Percentiles rank a stretch among this genome's conserved stretches.
Evolutionary conservation across 2,329 filamentous ascomycete genomes (phyloP).

Genomic region (Thielaviopsis euricoi): DNA sequence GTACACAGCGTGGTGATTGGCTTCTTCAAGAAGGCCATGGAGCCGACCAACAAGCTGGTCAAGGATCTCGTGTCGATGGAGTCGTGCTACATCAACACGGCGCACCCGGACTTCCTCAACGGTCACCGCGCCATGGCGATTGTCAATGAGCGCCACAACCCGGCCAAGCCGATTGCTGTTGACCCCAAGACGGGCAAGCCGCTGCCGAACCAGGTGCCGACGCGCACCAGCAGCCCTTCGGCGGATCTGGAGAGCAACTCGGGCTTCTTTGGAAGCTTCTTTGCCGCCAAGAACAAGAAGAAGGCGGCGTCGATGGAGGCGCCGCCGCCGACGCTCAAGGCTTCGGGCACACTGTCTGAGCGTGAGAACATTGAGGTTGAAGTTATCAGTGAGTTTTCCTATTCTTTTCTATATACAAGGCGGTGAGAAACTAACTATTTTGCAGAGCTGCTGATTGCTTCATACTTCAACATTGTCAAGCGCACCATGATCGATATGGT

Average conservation of each 20-base stretch:
- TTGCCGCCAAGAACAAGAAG: slow-evolving; percentile 99
- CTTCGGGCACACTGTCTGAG: slow-evolving; percentile 82
- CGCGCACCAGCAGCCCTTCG: slow-evolving; percentile 60
- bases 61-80: slow-evolving; percentile 90
- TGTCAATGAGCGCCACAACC: slow-evolving; percentile 79
- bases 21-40: slow-evolving; percentile 98
- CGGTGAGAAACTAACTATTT: slow-evolving; percentile 1
- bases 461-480: slow-evolving; percentile 96
- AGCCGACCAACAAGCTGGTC: slow-evolving; percentile 94
- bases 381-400: slow-evolving; percentile 66
- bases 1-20: slow-evolving; percentile 80
- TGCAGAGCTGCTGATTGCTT: slow-evolving; percentile 79
- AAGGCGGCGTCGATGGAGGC: slow-evolving; percentile 99
- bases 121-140: slow-evolving; percentile 97
- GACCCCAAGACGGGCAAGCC: slow-evolving; percentile 98
- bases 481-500: slow-evolving; percentile 99
- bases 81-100: slow-evolving; percentile 93
- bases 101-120: slow-evolving; percentile 93
- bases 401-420: background rate
- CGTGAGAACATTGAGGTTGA: slow-evolving; percentile 93
- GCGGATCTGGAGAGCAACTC: slow-evolving; percentile 39
- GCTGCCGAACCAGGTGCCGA: slow-evolving; percentile 50
- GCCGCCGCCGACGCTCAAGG: slow-evolving; percentile 82
- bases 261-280: slow-evolving; percentile 97
- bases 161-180: slow-evolving; percentile 75